phyloP scores from a whole-genome alignment of 73 alveolate species.

The Paramecium biaurelia region DNA sequence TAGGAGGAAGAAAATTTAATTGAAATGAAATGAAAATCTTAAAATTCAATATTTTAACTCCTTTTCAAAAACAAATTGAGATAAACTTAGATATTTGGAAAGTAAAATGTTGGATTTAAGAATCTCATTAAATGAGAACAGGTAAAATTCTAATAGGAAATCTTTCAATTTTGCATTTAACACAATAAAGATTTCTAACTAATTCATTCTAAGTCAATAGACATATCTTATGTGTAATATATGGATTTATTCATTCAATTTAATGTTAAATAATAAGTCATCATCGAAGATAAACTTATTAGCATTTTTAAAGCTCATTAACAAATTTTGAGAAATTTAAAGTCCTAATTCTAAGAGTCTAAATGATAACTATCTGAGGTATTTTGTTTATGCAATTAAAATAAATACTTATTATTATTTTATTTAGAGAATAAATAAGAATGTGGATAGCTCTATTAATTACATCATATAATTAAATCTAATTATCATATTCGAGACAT shows the following conservation, averaged over 20 bases:
- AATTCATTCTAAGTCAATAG: too few relatives aligned
- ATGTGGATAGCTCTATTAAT: neutral
- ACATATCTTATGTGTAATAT: too few relatives aligned
- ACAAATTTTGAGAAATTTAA: neutral
- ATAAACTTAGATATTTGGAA: neutral
- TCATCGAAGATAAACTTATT: too few relatives aligned
- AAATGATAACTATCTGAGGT: neutral
- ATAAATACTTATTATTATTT: neutral
- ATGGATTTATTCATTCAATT: too few relatives aligned
- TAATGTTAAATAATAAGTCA: too few relatives aligned
- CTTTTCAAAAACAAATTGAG: too few relatives aligned
- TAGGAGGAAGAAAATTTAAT: neutral
- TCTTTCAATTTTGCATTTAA: neutral
- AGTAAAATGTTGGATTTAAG: neutral
- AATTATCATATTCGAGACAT: neutral
- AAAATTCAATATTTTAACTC: neutral
- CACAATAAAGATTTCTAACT: too few relatives aligned
- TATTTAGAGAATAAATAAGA: neutral
- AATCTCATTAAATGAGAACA: neutral
- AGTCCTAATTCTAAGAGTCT: neutral
- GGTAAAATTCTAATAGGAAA: neutral
- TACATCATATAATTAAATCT: neutral
- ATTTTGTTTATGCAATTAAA: neutral
- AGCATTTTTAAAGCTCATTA: too few relatives aligned
- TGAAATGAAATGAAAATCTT: neutral